Evolutionary conservation across 2,329 filamentous ascomycete species (phyloP).

Genomic region (Pseudogymnoascus sp.): DNA sequence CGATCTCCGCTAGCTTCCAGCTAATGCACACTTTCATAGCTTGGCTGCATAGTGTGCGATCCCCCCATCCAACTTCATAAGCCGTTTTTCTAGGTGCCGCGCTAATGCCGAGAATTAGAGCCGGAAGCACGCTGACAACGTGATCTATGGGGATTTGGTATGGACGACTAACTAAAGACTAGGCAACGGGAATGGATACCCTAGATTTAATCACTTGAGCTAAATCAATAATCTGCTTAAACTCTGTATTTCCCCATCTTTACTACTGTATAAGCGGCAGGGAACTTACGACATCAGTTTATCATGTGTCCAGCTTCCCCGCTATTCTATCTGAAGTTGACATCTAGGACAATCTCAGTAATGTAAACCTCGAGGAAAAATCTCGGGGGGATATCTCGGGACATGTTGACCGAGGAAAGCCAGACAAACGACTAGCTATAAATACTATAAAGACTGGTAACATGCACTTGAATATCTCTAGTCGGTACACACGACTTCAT

Average conservation of each 20-base stretch:
- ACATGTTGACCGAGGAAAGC: not conserved
- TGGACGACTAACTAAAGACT: not conserved
- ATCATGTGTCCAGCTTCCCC: not conserved
- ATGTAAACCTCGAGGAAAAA: not conserved
- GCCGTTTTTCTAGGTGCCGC: not conserved
- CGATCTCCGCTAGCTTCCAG: slow-evolving; percentile 9
- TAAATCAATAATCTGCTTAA: not conserved
- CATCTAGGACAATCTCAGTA: not conserved
- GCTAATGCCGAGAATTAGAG: not conserved
- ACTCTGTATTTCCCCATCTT: not conserved
- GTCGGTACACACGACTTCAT: not conserved
- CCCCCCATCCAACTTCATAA: not conserved
- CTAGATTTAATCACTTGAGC: not conserved
- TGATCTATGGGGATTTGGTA: not conserved
- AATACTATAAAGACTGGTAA: not conserved
- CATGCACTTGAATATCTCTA: not conserved
- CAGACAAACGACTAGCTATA: not conserved
- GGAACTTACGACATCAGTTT: not conserved
- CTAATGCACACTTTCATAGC: not conserved
- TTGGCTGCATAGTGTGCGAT: not conserved
- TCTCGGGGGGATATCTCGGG: not conserved
- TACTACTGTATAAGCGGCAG: not conserved
- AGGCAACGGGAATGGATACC: not conserved
- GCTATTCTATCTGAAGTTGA: not conserved
- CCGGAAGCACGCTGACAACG: not conserved